Base-by-base conservation (phyloP, 805 yeast species). In the Cyberlindnera lachancei region DNA sequence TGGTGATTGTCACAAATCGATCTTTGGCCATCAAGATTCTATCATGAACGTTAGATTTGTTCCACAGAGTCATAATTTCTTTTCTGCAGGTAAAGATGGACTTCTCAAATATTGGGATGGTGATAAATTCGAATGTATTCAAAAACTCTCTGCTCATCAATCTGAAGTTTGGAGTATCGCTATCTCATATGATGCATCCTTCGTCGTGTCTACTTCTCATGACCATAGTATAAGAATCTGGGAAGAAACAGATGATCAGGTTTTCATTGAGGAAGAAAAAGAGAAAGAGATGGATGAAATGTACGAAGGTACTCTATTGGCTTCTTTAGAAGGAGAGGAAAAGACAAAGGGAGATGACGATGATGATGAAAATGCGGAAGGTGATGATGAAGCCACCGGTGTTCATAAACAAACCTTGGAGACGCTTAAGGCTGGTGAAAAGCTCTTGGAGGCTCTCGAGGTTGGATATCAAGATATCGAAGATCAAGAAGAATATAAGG, bases 61-160 rank as follows among this genome's bases (percentile, higher is more conserved):
- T 31, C 90, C 94, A 2, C 78, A 75, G n/a, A 68, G 83, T 11
- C 95, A 90, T 54, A 75, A 88, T 55, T 88, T 92, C 58, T 83
- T 92, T 61, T 79, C 94, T 35, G 77, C 85, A 36, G 79, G 90
- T 21, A 92, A 92, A 52, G 99, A 92, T 58, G 87, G 83, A 11
- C 59, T 80, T 38, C 72, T 92, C 35, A 92, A 92, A 58, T 87
- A 86, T 58, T 92, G 99, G 99, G 99, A 92, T 57, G 99, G 97
- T 44, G 94, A 84, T 48, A 92, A 92, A 58, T 92, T 92, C 56
- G 96, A 85, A 47, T 83, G 90, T 56, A 75, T 92, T 40, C 97
- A 92, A 58, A 84, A 81, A 48, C 64, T 92, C 20, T 71, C 75
- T 7, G 88, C 81, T 5, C 97, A 92, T 55, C 94, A 86, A 37